Base-by-base conservation (phyloP, 257 asterid species). In the Perilla frutescens region DNA sequence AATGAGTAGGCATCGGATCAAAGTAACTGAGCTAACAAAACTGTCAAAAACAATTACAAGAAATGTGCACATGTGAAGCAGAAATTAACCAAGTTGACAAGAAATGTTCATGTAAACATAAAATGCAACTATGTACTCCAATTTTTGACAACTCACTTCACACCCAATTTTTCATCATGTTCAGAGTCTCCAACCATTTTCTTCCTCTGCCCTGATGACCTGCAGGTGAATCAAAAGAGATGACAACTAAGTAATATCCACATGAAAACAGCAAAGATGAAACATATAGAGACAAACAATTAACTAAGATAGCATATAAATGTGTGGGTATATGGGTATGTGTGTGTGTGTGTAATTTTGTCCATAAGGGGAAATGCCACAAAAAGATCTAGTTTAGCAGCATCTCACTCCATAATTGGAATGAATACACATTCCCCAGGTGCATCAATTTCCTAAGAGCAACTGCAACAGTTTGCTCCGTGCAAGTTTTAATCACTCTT, bases 161-260 rank as follows among this genome's bases (percentile, higher is more conserved):
- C 83, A 61, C 77, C 77, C 72, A 57, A 58, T 49, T 73, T 80
- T 68, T 79, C 78, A 77, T 84, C 87, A 70, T 65, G 80, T 73
- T 70, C 81, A 43, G 81, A 68, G 72, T 84, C 83, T 79, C 82
- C 89, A 8, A 59, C 69, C 20, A 85, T 57, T 65, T 82, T 89
- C 85, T 68, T 81, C 80, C 62, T 90, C 85, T 80, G 70, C 61
- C 81, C 87, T 71, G 92, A 78, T 40, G 84, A 85, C 83, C 98
- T 95, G 87, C 78, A 75, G 63, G 79, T 49, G 72, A 67, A 76
- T 62, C 73, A 71, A 77, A 75, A 62, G 69, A 73, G 70, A 58
- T 53, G 68, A 36, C 45, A 48, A 64, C 13, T 29, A 45, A 5
- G 57, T 29, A 45, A 6, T 26, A 65, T 5, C 70, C 57, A 45